Percentiles rank a stretch among this genome's conserved stretches.
Conservation (phyloP, 2,329 filamentous ascomycete species). For the Huntiella decipiens region DNA sequence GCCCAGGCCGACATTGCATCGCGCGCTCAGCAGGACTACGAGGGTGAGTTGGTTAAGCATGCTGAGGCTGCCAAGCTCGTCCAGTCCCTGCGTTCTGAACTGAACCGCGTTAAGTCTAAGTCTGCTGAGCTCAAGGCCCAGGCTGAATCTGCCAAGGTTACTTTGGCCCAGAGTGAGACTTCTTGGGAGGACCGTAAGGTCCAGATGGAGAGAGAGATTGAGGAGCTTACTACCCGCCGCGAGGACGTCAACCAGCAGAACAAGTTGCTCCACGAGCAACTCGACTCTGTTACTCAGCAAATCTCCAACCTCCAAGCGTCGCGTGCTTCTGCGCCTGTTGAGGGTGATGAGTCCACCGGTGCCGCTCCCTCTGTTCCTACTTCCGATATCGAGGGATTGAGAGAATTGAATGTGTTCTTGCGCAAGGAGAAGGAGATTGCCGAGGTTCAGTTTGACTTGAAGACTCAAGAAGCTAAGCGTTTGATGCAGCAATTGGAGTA, state of each 20-base stretch:
- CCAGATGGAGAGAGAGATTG: constrained; percentile 66
- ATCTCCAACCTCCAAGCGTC: constrained; percentile 63
- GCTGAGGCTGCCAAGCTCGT: constrained; percentile 81
- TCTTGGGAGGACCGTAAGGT: constrained; percentile 74
- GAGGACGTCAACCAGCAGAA: constrained; percentile 82
- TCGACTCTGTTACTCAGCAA: constrained; percentile 66
- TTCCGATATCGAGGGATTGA: constrained; percentile 49
- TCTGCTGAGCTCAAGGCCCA: constrained; percentile 58
- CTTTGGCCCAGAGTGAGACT: constrained; percentile 60
- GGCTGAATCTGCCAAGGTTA: constrained; percentile 66
- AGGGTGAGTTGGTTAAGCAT: constrained; percentile 84
- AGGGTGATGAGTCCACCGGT: constrained; percentile 21
- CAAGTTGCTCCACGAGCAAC: constrained; percentile 70
- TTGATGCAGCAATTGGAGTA: constrained; percentile 82
- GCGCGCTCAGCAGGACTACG: constrained; percentile 86
- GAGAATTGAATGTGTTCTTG: constrained; percentile 80
- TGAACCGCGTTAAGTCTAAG: constrained; percentile 66
- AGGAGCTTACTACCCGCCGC: constrained; percentile 57
- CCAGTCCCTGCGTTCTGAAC: constrained; percentile 58
- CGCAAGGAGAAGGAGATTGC: constrained; percentile 94
- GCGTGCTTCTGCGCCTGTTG: constrained; percentile 24
- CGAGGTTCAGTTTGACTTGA: constrained; percentile 87
- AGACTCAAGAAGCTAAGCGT: constrained; percentile 70
- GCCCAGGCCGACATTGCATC: constrained; percentile 86
- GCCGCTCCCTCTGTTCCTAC: constrained; percentile 26